A percentile compares a stretch with the other conserved stretches of the same genome.
Evolutionary conservation across 2,329 filamentous ascomycete genomes (phyloP).

Genomic region (Orbilia brochopaga): DNA sequence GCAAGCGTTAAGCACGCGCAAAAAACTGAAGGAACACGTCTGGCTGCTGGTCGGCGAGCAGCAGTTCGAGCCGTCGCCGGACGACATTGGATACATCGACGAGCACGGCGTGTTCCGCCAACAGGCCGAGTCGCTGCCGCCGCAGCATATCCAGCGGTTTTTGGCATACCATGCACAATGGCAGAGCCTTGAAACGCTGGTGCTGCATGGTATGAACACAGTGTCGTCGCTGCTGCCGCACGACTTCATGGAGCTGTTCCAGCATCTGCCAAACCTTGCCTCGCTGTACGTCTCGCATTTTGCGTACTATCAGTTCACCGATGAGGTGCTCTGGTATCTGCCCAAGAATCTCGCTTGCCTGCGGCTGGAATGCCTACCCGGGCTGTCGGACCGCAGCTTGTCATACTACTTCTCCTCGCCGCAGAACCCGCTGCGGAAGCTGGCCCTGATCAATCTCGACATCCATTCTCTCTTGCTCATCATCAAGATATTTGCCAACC

Average conservation of each 20-base stretch:
- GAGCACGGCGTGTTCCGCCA: conserved; percentile 45
- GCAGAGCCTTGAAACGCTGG: conserved; percentile 42
- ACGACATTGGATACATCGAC: conserved; percentile 48
- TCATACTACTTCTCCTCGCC: conserved; percentile 46
- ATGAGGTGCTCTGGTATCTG: conserved; percentile 44
- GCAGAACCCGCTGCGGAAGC: conserved; percentile 42
- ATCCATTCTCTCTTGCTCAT: conserved; percentile 48
- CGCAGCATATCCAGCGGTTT: conserved; percentile 29
- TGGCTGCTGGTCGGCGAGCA: conserved; percentile 46
- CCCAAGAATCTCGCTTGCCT: conserved; percentile 33
- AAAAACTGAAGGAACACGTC: conserved; percentile 42
- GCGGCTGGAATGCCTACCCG: conserved; percentile 44
- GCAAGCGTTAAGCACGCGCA: conserved; percentile 44
- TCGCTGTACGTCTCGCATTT: conserved; percentile 46
- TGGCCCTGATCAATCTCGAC: conserved; percentile 45
- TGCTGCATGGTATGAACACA: conserved; percentile 48
- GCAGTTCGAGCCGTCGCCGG: conserved; percentile 41
- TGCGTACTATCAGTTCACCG: conserved; percentile 44
- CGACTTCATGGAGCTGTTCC: conserved; percentile 39
- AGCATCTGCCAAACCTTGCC: conserved; percentile 26
- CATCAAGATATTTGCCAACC: conserved; percentile 47
- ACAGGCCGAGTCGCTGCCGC: conserved; percentile 33
- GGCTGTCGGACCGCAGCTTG: conserved; percentile 36
- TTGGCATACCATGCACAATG: conserved; percentile 42
- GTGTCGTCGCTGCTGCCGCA: conserved; percentile 33